Percentiles rank a stretch among this genome's conserved stretches.
phyloP scores from a whole-genome alignment of 352 stramenopile genomes.

The Phytophthora litchii region DNA sequence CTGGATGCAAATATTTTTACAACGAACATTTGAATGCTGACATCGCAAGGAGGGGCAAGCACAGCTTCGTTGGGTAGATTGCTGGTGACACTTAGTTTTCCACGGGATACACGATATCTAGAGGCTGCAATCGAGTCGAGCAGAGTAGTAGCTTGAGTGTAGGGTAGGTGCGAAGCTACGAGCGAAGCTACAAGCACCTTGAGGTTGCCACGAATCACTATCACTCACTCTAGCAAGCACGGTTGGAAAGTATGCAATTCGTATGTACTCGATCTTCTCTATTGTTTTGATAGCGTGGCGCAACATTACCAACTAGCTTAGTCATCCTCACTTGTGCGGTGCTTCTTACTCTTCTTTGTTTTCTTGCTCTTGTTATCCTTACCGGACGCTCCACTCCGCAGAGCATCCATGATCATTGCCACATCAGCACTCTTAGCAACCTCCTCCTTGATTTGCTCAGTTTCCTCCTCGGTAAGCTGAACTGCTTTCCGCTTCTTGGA shows the following conservation, averaged over 20 bases:
- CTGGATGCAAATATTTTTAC: too few relatives aligned
- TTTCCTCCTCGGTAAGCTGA: slow-evolving; percentile 30
- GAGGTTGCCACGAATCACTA: too few relatives aligned
- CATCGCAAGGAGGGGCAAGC: too few relatives aligned
- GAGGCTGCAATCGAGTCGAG: too few relatives aligned
- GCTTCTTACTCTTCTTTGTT: slow-evolving; percentile 57
- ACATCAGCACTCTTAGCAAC: slow-evolving; percentile 57
- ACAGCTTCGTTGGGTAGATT: too few relatives aligned
- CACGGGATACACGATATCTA: too few relatives aligned
- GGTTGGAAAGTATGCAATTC: not conserved
- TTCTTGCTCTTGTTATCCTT: slow-evolving; percentile 53
- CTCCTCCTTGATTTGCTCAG: slow-evolving; percentile 38
- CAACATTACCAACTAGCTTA: slow-evolving; percentile 10
- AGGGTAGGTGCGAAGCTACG: too few relatives aligned
- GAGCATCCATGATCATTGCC: slow-evolving; percentile 68
- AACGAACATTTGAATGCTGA: too few relatives aligned
- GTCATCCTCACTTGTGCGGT: slow-evolving; percentile 25
- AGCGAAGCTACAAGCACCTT: too few relatives aligned
- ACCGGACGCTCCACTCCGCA: slow-evolving; percentile 41
- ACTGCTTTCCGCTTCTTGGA: slow-evolving; percentile 52
- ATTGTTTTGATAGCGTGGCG: slow-evolving; percentile 15
- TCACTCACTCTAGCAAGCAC: not conserved
- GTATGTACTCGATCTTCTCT: slow-evolving; percentile 9
- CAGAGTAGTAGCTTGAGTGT: too few relatives aligned
- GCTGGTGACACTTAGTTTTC: too few relatives aligned